Percentiles rank a stretch among this genome's conserved stretches.
Evolutionary conservation across 371 early-diverging fungal genomes (phyloP).

Genomic region (Homolaphlyctis polyrhiza): DNA sequence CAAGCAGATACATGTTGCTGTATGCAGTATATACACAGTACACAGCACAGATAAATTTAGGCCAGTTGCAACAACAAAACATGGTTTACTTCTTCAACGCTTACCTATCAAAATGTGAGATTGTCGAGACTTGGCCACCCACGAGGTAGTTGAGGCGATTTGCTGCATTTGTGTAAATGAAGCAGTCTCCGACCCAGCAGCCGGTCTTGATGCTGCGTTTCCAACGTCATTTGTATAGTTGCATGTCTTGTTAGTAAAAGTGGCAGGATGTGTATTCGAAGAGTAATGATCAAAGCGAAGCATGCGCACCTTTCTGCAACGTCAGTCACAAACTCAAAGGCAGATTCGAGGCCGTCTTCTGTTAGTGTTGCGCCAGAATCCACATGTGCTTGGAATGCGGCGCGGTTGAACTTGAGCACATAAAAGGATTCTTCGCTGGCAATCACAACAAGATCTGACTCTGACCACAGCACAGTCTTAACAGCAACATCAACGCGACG

Average conservation of each 20-base stretch:
- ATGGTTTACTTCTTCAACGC: slow-evolving; percentile 29
- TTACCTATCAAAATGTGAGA: slow-evolving; percentile 95
- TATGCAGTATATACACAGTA: background rate
- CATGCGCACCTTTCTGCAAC: slow-evolving; percentile 80
- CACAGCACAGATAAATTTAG: background rate
- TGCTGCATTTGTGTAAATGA: slow-evolving; percentile 86
- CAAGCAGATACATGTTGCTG: slow-evolving; percentile 82
- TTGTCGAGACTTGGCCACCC: slow-evolving; percentile 84
- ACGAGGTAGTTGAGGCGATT: slow-evolving; percentile 94
- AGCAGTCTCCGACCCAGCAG: slow-evolving; percentile 96
- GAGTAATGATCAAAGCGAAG: too few relatives aligned
- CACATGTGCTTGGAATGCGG: slow-evolving; percentile 68
- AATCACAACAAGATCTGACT: slow-evolving; percentile 87
- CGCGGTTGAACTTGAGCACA: slow-evolving; percentile 85
- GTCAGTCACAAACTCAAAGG: slow-evolving; percentile 91
- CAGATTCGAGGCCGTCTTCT: slow-evolving; percentile 94
- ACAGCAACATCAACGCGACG: slow-evolving; percentile 93
- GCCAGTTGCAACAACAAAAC: too few relatives aligned
- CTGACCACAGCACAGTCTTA: slow-evolving; percentile 87
- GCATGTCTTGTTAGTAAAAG: too few relatives aligned
- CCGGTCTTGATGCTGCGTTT: slow-evolving; percentile 74
- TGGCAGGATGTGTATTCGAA: too few relatives aligned
- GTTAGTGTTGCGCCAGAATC: slow-evolving; percentile 70
- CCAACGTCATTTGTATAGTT: too few relatives aligned
- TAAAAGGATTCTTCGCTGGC: slow-evolving; percentile 89